A percentile compares a stretch with the other conserved stretches of the same genome.
phyloP scores from a whole-genome alignment of 495 filamentous ascomycete species.

The Poronia punctata region DNA sequence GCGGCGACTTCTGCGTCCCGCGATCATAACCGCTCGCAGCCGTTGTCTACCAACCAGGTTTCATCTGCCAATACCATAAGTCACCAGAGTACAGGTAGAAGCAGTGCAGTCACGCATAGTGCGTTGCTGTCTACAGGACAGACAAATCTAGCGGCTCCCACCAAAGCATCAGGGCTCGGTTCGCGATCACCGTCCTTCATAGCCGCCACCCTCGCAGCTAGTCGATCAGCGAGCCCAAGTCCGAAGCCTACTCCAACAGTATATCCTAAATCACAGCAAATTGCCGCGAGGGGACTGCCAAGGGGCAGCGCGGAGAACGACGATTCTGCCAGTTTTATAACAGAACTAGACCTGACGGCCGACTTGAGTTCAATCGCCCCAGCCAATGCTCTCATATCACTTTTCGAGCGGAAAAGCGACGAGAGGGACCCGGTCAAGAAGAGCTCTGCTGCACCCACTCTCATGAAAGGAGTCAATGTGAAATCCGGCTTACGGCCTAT shows the following conservation, averaged over 20 bases:
- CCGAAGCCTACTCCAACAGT: constrained; percentile 24
- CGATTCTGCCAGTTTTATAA: constrained; percentile 19
- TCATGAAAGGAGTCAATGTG: constrained; percentile 15
- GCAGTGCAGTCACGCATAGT: constrained; percentile 5
- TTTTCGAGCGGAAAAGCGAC: constrained; percentile 48
- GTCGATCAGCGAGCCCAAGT: constrained; percentile 38
- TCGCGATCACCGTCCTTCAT: constrained; percentile 45
- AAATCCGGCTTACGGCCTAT: constrained; percentile 12
- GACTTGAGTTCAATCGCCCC: constrained; percentile 49
- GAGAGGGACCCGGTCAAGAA: constrained; percentile 36
- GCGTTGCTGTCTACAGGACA: constrained; percentile 6
- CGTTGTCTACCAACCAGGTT: constrained; percentile 1
- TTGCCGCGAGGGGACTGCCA: constrained; percentile 9
- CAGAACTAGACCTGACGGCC: constrained; percentile 25
- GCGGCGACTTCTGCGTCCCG: constrained; percentile 36
- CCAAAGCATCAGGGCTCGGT: constrained; percentile 10
- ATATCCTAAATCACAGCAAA: constrained; percentile 6
- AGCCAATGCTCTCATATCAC: constrained; percentile 51
- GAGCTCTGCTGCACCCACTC: constrained; percentile 1
- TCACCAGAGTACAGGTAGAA: constrained; percentile 17
- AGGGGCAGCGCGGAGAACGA: constrained; percentile 18
- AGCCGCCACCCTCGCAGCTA: constrained; percentile 51
- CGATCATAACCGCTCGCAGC: constrained; percentile 13
- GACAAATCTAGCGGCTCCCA: constrained; percentile 11
- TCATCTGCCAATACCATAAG: constrained; percentile 2